A percentile compares a stretch with the other conserved stretches of the same genome.
Evolutionary conservation across 129 eudicot species (phyloP).

Genomic region (Lactuca sativa): DNA sequence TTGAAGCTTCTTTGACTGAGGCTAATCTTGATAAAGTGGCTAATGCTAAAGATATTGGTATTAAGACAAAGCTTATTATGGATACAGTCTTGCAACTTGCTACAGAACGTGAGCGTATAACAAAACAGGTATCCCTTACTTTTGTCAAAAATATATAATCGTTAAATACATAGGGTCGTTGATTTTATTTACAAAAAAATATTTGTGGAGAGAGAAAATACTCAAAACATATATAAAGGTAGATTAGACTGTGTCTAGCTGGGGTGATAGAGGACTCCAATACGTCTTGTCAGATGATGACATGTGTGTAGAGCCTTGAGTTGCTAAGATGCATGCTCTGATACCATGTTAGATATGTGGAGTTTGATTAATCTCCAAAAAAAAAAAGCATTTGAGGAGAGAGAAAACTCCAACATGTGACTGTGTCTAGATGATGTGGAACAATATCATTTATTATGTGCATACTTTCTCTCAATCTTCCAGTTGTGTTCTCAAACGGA

Average conservation of each 20-base stretch:
- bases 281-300: no score
- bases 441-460: background rate
- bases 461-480: constrained; percentile 9
- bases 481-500: constrained; percentile 63
- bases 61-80: constrained; percentile 63
- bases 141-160: background rate
- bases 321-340: no score
- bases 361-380: no score
- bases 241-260: no score
- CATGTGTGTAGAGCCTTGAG: no score
- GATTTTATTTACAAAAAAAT: no score
- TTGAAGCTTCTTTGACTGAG: constrained; percentile 56
- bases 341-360: no score
- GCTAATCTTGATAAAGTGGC: constrained; percentile 54
- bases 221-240: no score
- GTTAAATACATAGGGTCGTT: background rate
- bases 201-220: no score
- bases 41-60: constrained; percentile 57
- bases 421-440: background rate
- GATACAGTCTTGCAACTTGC: constrained; percentile 79
- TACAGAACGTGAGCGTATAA: constrained; percentile 72
- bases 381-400: background rate
- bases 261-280: no score
- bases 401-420: background rate
- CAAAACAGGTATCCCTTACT: constrained; percentile 57